Conservation (phyloP, 176 grass and related monocot genomes). For the Neostapfia colusana region DNA sequence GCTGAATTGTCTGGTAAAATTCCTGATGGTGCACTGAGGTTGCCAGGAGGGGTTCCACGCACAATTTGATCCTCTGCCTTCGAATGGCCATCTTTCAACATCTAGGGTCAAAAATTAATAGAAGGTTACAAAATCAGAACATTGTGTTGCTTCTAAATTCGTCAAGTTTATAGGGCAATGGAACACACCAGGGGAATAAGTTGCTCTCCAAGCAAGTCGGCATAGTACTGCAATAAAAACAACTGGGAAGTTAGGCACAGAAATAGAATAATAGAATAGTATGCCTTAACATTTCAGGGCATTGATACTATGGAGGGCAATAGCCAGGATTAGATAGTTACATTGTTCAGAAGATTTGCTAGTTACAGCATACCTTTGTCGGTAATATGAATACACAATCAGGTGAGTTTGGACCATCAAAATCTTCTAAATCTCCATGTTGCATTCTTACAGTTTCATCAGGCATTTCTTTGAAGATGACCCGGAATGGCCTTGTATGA, state of each 20-base stretch:
- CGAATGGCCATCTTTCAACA: conserved; percentile 71
- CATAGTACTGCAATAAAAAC: conserved; percentile 56
- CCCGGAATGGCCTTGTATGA: conserved; percentile 51
- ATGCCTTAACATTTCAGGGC: neutral
- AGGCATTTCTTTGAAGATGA: conserved; percentile 67
- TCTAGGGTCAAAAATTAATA: conserved; percentile 53
- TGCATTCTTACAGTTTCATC: conserved; percentile 93
- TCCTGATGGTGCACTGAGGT: conserved; percentile 43
- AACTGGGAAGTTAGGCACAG: conserved; percentile 42
- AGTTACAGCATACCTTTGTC: conserved; percentile 53
- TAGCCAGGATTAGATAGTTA: neutral
- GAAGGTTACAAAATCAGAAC: conserved; percentile 25
- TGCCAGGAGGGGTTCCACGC: conserved; percentile 47
- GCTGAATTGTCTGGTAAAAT: conserved; percentile 53
- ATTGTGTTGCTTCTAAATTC: conserved; percentile 27
- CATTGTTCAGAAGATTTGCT: neutral
- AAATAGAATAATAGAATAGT: conserved; percentile 12
- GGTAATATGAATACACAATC: conserved; percentile 71
- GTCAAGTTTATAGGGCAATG: neutral
- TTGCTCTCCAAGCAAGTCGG: conserved; percentile 70
- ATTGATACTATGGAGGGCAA: neutral
- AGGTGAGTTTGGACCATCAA: conserved; percentile 54
- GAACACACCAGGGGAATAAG: conserved; percentile 70
- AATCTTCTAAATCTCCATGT: conserved; percentile 78
- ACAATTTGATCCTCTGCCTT: conserved; percentile 70